Percentiles rank a stretch among this genome's conserved stretches.
These are phyloP conservation scores for Albugo candida DNA, from an alignment of 352 stramenopile species.

Conservation along the genomic window DNA sequence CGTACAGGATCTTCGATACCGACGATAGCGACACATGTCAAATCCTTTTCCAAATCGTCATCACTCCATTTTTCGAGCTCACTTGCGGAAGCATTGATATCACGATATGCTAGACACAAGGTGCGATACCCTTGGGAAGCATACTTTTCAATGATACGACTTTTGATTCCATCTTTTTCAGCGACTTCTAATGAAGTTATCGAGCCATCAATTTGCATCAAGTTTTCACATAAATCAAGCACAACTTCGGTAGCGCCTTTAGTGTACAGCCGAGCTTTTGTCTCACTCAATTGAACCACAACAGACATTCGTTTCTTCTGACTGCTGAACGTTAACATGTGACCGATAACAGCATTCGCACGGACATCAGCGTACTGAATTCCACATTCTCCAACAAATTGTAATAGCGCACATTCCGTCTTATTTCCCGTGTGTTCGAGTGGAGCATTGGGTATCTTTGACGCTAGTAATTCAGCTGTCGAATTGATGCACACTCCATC, in stretches of 20 bases:
- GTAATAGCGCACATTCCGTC: conserved; percentile 53
- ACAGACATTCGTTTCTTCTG: conserved; percentile 74
- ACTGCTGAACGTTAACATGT: conserved; percentile 72
- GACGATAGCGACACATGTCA: conserved; percentile 80
- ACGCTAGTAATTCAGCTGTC: conserved; percentile 41
- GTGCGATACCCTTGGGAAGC: conserved; percentile 68
- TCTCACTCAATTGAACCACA: conserved; percentile 23
- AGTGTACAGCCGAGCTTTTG: conserved; percentile 45
- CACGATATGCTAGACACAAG: conserved; percentile 67
- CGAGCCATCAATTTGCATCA: conserved; percentile 43
- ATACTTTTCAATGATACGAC: conserved; percentile 52
- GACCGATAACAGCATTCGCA: conserved; percentile 24
- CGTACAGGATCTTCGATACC: conserved; percentile 89
- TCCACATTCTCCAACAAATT: conserved; percentile 47
- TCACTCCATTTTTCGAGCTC: conserved; percentile 50
- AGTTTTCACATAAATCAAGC: conserved; percentile 39
- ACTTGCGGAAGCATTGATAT: conserved; percentile 39
- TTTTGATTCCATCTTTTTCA: conserved; percentile 45
- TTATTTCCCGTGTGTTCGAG: conserved; percentile 70
- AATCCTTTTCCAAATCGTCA: conserved; percentile 67
- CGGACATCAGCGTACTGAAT: conserved; percentile 37
- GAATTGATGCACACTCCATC: conserved; percentile 54
- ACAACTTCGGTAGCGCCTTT: conserved; percentile 64
- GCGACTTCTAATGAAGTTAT: conserved; percentile 22
- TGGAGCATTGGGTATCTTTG: conserved; percentile 24